Conservation (phyloP, 495 filamentous ascomycete species). For the Aspergillus bridgeri region DNA sequence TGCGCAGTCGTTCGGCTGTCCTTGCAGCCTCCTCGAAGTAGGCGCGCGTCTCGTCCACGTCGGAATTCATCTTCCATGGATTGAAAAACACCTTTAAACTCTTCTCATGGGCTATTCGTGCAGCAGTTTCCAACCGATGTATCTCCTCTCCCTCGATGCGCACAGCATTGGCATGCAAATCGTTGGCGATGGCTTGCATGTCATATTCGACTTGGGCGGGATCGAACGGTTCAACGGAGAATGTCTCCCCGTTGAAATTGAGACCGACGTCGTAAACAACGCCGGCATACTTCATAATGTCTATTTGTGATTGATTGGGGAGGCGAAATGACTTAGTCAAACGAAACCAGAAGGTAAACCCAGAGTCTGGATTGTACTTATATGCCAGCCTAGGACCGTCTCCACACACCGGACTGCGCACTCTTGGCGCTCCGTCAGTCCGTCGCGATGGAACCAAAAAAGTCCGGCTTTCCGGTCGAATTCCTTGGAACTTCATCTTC, state of each 20-base stretch:
- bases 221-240: conserved; percentile 12
- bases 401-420: no score
- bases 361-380: no score
- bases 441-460: no score
- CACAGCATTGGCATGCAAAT: conserved; percentile 11
- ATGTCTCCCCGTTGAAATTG: neutral
- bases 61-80: conserved; percentile 10
- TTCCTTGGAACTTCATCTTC: no score
- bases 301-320: neutral
- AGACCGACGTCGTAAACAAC: conserved; percentile 17
- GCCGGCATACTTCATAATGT: conserved; percentile 12
- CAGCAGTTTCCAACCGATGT: conserved; percentile 2
- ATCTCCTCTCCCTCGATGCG: conserved; percentile 15
- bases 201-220: conserved; percentile 8
- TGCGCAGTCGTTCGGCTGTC: neutral
- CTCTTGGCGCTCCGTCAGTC: neutral
- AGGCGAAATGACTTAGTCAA: no score
- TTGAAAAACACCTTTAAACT: conserved; percentile 7
- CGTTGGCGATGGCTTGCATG: conserved; percentile 10
- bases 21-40: conserved; percentile 4
- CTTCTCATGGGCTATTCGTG: conserved; percentile 2
- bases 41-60: neutral
- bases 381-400: no score
- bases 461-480: no score
- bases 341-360: no score